A percentile compares a stretch with the other conserved stretches of the same genome.
Evolutionary conservation across 768 basidiomycete species (phyloP).

Genomic region (Collybia sp.): DNA sequence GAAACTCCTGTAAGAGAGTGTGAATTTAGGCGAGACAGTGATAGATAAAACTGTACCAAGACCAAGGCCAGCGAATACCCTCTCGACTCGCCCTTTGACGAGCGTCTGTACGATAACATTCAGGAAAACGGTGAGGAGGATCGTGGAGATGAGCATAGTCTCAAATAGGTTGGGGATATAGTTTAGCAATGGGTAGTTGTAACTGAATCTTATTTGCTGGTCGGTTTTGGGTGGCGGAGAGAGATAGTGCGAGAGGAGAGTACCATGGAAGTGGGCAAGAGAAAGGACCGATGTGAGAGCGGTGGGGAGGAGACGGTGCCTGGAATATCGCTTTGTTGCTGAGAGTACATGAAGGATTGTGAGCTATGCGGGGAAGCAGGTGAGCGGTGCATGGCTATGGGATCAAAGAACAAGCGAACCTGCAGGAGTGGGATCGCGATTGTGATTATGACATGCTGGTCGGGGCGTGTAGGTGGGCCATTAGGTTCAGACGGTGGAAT

Average conservation of each 20-base stretch:
- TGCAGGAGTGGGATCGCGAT: slow-evolving; percentile 72
- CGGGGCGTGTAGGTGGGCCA: slow-evolving; percentile 55
- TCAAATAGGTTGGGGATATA: slow-evolving; percentile 74
- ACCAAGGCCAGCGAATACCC: slow-evolving; percentile 54
- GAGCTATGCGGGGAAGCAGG: slow-evolving; percentile 31
- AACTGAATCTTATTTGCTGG: slow-evolving; percentile 5
- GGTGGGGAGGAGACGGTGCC: slow-evolving; percentile 70
- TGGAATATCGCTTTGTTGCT: slow-evolving; percentile 56
- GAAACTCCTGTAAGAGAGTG: not conserved
- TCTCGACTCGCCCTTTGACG: slow-evolving; percentile 51
- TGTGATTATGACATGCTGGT: slow-evolving; percentile 69
- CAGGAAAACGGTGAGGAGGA: slow-evolving; percentile 53
- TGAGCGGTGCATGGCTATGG: not conserved
- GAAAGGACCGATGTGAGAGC: slow-evolving; percentile 54
- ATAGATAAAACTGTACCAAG: slow-evolving; percentile 13
- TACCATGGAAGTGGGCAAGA: slow-evolving; percentile 63
- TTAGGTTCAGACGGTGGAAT: slow-evolving; percentile 28
- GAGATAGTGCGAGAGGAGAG: slow-evolving; percentile 38
- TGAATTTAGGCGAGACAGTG: not conserved
- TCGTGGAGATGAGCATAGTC: slow-evolving; percentile 51
- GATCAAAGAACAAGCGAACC: slow-evolving; percentile 27
- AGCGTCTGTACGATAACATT: slow-evolving; percentile 65
- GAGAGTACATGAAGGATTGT: slow-evolving; percentile 62
- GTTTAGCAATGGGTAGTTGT: slow-evolving; percentile 62
- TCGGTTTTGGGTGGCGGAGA: slow-evolving; percentile 2